Percentiles rank a stretch among this genome's conserved stretches.
phyloP scores from a whole-genome alignment of 495 filamentous ascomycete species.

The Aspergillus incahuasiensis region DNA sequence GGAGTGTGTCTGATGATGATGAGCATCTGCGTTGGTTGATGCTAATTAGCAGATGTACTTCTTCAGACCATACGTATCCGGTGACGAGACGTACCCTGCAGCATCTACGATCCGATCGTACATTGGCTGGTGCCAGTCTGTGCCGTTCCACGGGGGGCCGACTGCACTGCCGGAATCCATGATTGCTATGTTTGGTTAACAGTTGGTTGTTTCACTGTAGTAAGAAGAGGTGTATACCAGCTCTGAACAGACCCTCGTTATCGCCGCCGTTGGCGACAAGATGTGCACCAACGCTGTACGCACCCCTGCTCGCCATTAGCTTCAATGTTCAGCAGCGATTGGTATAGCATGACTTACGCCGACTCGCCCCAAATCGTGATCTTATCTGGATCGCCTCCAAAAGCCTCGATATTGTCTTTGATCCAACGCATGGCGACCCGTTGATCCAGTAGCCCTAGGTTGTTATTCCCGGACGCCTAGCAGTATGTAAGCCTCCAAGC shows the following conservation, averaged over 20 bases:
- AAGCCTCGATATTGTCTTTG: conserved; percentile 45
- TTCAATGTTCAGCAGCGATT: background rate
- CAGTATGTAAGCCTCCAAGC: no score
- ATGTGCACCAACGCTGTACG: conserved; percentile 36
- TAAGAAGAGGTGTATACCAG: conserved; percentile 17
- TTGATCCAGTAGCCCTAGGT: conserved; percentile 49
- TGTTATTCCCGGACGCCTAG: conserved; percentile 43
- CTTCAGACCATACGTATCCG: background rate
- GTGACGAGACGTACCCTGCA: conserved; percentile 21
- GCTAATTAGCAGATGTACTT: background rate
- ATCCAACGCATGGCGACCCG: conserved; percentile 46
- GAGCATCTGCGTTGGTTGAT: conserved; percentile 47
- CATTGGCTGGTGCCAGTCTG: conserved; percentile 40
- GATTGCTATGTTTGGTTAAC: conserved; percentile 42
- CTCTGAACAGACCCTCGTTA: conserved; percentile 35
- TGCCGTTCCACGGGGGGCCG: conserved; percentile 37
- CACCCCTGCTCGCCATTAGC: conserved; percentile 20
- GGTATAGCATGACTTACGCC: conserved; percentile 33
- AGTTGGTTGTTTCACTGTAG: background rate
- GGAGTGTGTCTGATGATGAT: conserved; percentile 49
- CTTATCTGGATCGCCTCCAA: conserved; percentile 52
- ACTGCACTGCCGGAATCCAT: conserved; percentile 61
- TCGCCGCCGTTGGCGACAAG: conserved; percentile 31
- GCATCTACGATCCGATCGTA: conserved; percentile 33
- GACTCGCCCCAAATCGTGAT: conserved; percentile 73